A percentile compares a stretch with the other conserved stretches of the same genome.
Evolutionary conservation across 108 stramenopile species (phyloP).

Genomic region (Seminavis robusta): DNA sequence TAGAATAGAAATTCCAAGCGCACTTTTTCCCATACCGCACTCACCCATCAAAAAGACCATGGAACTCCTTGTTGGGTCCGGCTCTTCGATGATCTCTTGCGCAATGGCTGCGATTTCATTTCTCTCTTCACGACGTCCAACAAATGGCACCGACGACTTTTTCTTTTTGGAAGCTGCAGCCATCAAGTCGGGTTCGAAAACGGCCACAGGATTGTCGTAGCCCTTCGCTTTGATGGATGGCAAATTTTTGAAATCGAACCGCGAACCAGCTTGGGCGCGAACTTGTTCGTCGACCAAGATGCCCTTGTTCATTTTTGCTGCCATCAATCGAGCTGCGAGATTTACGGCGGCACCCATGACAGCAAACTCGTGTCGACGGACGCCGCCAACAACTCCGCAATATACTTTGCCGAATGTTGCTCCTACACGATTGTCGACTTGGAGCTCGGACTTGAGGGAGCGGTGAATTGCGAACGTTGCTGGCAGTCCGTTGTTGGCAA

Average conservation of each 20-base stretch:
- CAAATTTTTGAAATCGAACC: constrained; percentile 42
- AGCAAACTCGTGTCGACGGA: constrained; percentile 60
- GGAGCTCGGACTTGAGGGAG: constrained; percentile 38
- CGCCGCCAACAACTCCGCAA: constrained; percentile 66
- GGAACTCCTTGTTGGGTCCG: neutral
- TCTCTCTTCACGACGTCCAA: constrained; percentile 13
- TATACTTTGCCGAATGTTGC: constrained; percentile 62
- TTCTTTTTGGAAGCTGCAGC: constrained; percentile 11
- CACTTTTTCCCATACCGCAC: constrained; percentile 49
- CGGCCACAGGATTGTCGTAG: constrained; percentile 53
- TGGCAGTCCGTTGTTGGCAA: constrained; percentile 52
- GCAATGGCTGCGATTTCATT: constrained; percentile 9
- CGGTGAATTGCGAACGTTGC: constrained; percentile 43
- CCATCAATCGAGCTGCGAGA: constrained; percentile 60
- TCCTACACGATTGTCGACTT: constrained; percentile 42
- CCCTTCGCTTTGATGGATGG: constrained; percentile 63
- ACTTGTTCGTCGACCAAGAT: constrained; percentile 60
- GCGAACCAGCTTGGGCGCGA: constrained; percentile 36
- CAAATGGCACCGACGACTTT: constrained; percentile 12
- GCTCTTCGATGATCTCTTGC: constrained; percentile 3
- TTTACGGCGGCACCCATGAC: constrained; percentile 63
- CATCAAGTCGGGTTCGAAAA: constrained; percentile 43
- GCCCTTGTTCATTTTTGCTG: constrained; percentile 40
- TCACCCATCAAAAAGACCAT: constrained; percentile 40
- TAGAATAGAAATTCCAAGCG: constrained; percentile 32